Conservation (phyloP, 75 land plant species). For the Selaginella tamariscina region DNA sequence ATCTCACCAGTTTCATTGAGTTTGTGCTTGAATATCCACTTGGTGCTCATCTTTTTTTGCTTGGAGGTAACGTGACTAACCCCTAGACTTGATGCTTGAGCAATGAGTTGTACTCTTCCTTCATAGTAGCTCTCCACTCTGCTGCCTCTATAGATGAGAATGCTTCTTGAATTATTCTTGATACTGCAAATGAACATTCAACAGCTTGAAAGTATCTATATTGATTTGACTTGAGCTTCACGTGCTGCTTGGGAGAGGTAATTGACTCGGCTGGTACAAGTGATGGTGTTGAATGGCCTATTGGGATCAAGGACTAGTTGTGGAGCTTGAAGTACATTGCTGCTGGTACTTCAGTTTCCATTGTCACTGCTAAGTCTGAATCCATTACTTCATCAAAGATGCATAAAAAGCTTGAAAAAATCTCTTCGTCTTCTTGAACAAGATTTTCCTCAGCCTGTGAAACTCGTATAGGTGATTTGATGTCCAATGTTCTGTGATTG, state of each 20-base stretch:
- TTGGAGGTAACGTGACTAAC: background rate
- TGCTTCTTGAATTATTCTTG: too few relatives aligned
- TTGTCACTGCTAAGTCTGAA: too few relatives aligned
- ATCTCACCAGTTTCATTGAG: background rate
- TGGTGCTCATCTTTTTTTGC: background rate
- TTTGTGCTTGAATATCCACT: background rate
- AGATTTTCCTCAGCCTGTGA: too few relatives aligned
- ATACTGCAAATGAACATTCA: background rate
- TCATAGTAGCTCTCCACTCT: background rate
- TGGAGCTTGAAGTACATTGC: background rate
- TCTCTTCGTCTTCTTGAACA: background rate
- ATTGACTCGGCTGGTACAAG: too few relatives aligned
- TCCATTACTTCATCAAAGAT: too few relatives aligned
- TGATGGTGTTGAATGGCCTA: background rate
- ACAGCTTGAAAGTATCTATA: background rate
- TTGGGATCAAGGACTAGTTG: too few relatives aligned
- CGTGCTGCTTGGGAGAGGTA: too few relatives aligned
- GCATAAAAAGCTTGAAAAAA: background rate
- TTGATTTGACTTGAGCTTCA: background rate
- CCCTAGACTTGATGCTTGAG: too few relatives aligned
- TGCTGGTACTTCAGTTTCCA: background rate
- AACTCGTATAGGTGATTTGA: background rate
- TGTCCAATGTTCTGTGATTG: background rate
- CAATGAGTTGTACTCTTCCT: too few relatives aligned
- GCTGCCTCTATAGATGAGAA: background rate